Base-by-base conservation (phyloP, 257 asterid genomes). In the Plantago elongata region DNA sequence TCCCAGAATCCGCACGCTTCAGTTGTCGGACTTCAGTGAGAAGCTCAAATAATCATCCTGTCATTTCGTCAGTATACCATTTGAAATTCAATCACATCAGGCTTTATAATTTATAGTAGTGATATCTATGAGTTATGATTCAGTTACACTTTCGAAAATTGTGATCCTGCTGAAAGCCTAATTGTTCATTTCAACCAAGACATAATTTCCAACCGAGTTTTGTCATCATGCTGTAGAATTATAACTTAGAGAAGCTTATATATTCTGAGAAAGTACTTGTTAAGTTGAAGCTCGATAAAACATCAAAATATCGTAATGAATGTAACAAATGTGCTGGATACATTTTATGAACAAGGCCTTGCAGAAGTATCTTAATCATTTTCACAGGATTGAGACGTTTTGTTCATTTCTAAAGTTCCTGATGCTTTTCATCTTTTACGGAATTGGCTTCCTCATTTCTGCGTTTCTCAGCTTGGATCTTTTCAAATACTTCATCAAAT, bases 1-100 rank as follows among this genome's bases (percentile, higher is more conserved):
- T 59, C 18, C 95, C 62, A 83, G 97, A 71, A 29, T 54, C 27
- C 59, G 34, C 59, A 54, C 34, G 58, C 75, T 93, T 76, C 89
- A 70, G 75, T 78, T 93, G 69, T 77, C 89, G 3, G 96, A 87
- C 59, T 93, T 93, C 60, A 89, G 91, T 86, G 72, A 70, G 74
- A 89, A 92, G 79, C 78, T 89, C 29, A 92, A 92, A 75, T 90
- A 80, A 90, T 69, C 55, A 57, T 34, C 49, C n/a, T 38, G 27
- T 29, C 29, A 54, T n/a, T 18, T 22, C 40, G 40, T 54, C 59
- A 54, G 40, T 54, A 22, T 22, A 54, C 17, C 34, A 14, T 27
- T 34, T 34, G 40, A 34, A 34, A 34, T 34, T 34, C 40, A 7
- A 34, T 3, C 40, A 34, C 27, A 22, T 22, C 27, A 22, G 27